Evolutionary conservation across 177 flowering plant genomes (phyloP).

Genomic region (Vitis hybrid): DNA sequence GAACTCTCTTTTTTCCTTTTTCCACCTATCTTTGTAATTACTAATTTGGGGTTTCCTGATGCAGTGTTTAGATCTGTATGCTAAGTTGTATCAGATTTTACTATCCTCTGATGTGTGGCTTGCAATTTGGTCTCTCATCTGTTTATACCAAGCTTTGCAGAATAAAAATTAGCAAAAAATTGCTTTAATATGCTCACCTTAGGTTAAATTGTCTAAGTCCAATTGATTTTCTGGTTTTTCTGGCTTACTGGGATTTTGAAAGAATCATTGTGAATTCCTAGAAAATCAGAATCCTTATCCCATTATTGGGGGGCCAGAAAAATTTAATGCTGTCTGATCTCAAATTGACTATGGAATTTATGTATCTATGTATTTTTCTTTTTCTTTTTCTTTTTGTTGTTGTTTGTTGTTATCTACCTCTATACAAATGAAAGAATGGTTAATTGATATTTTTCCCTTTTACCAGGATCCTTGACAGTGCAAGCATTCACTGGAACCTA

Average conservation of each 20-base stretch:
- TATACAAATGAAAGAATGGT: not conserved
- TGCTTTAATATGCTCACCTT: not conserved
- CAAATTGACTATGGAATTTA: not conserved
- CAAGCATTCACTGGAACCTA: slow-evolving; percentile 75
- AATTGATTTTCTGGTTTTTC: not conserved
- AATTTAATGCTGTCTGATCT: not conserved
- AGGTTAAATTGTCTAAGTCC: not conserved
- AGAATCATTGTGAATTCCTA: not conserved
- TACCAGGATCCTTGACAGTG: slow-evolving; percentile 30
- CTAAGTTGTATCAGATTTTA: no score
- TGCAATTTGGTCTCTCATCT: no score
- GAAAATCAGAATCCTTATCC: not conserved
- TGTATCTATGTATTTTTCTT: not conserved
- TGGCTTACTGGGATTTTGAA: not conserved
- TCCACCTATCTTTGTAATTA: no score
- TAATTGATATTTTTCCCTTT: slow-evolving; percentile 1
- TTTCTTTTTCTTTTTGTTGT: no score
- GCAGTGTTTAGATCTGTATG: no score
- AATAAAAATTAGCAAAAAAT: not conserved
- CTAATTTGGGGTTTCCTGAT: no score
- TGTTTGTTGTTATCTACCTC: not conserved
- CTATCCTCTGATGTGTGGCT: no score
- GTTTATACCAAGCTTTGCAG: not conserved
- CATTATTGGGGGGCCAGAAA: not conserved
- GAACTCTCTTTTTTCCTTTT: no score